A percentile compares a stretch with the other conserved stretches of the same genome.
Conservation (phyloP, 768 basidiomycete genomes). For the Omphalotus guepiniiformis region DNA sequence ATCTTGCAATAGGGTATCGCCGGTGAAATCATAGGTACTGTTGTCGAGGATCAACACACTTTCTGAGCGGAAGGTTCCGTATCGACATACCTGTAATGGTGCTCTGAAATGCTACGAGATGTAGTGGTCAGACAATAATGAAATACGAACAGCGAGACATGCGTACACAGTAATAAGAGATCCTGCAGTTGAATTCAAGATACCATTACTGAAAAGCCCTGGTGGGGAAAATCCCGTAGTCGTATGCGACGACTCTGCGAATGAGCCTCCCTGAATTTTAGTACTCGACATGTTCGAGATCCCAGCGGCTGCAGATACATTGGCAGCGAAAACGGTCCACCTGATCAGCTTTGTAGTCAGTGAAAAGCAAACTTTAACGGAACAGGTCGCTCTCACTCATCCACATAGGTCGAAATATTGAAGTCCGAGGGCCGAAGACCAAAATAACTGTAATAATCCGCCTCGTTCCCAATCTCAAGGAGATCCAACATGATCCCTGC, state of each 20-base stretch:
- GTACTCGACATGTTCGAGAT: conserved; percentile 34
- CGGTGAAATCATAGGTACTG: too few relatives aligned
- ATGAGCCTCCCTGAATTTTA: conserved; percentile 45
- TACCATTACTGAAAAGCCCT: conserved; percentile 47
- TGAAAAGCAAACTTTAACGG: background rate
- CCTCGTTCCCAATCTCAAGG: conserved; percentile 62
- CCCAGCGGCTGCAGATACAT: conserved; percentile 37
- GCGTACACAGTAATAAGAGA: conserved; percentile 48
- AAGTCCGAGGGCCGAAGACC: conserved; percentile 31
- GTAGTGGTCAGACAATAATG: background rate
- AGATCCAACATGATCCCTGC: conserved; percentile 45
- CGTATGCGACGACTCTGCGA: conserved; percentile 46
- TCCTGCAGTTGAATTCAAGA: conserved; percentile 46
- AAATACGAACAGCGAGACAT: conserved; percentile 15
- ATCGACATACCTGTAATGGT: conserved; percentile 37
- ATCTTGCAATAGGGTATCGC: conserved; percentile 61
- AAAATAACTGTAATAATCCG: conserved; percentile 44
- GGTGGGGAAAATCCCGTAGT: conserved; percentile 55
- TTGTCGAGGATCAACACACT: too few relatives aligned
- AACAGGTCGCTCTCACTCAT: conserved; percentile 34
- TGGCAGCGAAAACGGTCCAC: conserved; percentile 50
- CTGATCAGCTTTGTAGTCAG: conserved; percentile 22
- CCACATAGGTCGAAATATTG: conserved; percentile 40
- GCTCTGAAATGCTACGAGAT: conserved; percentile 46
- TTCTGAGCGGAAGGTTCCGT: background rate